Percentiles rank a stretch among this genome's conserved stretches.
These are phyloP conservation scores for Aspergillus latus DNA, from an alignment of 2,329 filamentous ascomycete genomes.

Conservation along the genomic window DNA sequence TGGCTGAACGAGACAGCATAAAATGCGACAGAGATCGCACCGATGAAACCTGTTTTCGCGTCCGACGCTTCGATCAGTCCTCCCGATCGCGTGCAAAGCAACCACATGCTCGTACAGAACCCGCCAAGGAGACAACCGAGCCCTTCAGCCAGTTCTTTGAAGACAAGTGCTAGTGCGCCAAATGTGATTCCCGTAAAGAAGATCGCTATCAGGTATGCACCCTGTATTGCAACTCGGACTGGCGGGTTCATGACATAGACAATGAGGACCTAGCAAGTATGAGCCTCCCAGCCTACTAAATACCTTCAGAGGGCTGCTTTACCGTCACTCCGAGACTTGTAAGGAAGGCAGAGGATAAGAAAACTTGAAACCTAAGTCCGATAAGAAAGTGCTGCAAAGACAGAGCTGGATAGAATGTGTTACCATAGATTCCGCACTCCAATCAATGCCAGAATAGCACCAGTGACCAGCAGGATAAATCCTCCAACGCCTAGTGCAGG, in stretches of 20 bases:
- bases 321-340: conserved; percentile 69
- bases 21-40: conserved; percentile 64
- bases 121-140: conserved; percentile 86
- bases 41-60: conserved; percentile 73
- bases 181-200: conserved; percentile 71
- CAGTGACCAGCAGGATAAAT: conserved; percentile 70
- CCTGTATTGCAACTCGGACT: conserved; percentile 72
- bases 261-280: conserved; percentile 61
- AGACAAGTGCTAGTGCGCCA: conserved; percentile 72
- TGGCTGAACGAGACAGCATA: conserved; percentile 78
- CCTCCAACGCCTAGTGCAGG: conserved; percentile 80
- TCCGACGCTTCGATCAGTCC: conserved; percentile 66
- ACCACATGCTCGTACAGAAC: conserved; percentile 87
- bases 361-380: conserved; percentile 63
- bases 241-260: conserved; percentile 84
- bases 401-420: not conserved
- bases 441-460: conserved; percentile 69
- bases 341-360: conserved; percentile 74
- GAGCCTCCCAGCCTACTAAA: not conserved
- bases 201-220: conserved; percentile 79
- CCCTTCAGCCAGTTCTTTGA: conserved; percentile 79
- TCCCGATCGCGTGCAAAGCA: conserved; percentile 73
- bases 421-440: conserved; percentile 77
- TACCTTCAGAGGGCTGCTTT: conserved; percentile 16
- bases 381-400: conserved; percentile 15